A percentile compares a stretch with the other conserved stretches of the same genome.
These are phyloP conservation scores for Claviceps monticola DNA, from an alignment of 2,329 filamentous ascomycete species.

Conservation along the genomic window DNA sequence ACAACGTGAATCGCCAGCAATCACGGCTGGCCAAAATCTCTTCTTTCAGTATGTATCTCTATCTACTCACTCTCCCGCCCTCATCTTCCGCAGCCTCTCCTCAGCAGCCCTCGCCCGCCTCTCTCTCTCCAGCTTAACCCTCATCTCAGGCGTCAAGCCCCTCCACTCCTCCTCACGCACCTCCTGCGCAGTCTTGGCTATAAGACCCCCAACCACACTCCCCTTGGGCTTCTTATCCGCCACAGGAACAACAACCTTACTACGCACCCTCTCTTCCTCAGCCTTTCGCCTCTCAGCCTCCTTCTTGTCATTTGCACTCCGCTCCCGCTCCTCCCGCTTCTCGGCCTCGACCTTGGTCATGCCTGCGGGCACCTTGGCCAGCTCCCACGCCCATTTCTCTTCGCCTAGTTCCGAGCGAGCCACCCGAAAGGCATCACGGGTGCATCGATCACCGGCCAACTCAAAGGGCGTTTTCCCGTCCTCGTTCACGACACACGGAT, in stretches of 20 bases:
- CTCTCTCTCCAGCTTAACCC: slow-evolving; percentile 72
- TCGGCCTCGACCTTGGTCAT: slow-evolving; percentile 62
- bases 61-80: not conserved
- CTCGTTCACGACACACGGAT: slow-evolving; percentile 55
- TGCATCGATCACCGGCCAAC: slow-evolving; percentile 70
- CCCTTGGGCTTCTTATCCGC: slow-evolving; percentile 35
- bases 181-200: slow-evolving; percentile 65
- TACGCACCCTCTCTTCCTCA: slow-evolving; percentile 59
- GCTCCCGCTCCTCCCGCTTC: slow-evolving; percentile 54
- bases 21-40: not conserved
- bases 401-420: slow-evolving; percentile 75
- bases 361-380: slow-evolving; percentile 55
- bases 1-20: not conserved
- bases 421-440: slow-evolving; percentile 82
- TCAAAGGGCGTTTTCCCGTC: slow-evolving; percentile 84
- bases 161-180: slow-evolving; percentile 70
- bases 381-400: slow-evolving; percentile 62
- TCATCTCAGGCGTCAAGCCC: slow-evolving; percentile 79
- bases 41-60: not conserved
- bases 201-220: slow-evolving; percentile 36
- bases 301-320: slow-evolving; percentile 50
- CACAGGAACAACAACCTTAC: slow-evolving; percentile 47
- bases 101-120: slow-evolving; percentile 82
- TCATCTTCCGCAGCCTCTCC: slow-evolving; percentile 61
- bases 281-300: slow-evolving; percentile 57